Evolutionary conservation across 75 land plant genomes (phyloP).

Genomic region (Selaginella tamariscina): DNA sequence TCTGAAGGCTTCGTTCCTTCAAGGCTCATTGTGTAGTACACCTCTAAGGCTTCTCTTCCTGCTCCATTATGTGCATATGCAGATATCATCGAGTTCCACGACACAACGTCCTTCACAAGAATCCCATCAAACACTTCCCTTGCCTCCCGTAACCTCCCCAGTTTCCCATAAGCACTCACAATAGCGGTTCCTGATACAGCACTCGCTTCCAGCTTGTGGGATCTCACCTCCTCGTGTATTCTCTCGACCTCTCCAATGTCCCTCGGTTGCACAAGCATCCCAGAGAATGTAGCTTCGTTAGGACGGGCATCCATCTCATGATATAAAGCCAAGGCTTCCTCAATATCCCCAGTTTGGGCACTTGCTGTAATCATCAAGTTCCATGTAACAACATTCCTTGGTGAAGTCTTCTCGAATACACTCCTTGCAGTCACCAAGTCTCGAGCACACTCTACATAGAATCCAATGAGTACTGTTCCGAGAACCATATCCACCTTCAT

Average conservation of each 20-base stretch:
- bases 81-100: neutral
- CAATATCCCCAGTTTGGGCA: neutral
- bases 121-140: neutral
- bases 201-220: neutral
- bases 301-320: neutral
- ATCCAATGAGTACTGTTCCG: neutral
- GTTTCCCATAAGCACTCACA: neutral
- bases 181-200: neutral
- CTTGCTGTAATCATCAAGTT: neutral
- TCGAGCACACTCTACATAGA: neutral
- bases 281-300: neutral
- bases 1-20: neutral
- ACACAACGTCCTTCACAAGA: neutral
- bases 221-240: neutral
- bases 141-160: neutral
- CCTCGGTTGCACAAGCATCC: neutral
- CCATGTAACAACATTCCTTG: neutral
- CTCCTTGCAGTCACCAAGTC: neutral
- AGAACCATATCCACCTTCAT: neutral
- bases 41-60: neutral
- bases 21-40: neutral
- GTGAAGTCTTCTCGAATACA: neutral
- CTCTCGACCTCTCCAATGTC: too few species aligned
- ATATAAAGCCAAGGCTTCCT: neutral
- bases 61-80: neutral